Conservation (phyloP, 1,139 yeast species). For the Yamadazyma triangularis region DNA sequence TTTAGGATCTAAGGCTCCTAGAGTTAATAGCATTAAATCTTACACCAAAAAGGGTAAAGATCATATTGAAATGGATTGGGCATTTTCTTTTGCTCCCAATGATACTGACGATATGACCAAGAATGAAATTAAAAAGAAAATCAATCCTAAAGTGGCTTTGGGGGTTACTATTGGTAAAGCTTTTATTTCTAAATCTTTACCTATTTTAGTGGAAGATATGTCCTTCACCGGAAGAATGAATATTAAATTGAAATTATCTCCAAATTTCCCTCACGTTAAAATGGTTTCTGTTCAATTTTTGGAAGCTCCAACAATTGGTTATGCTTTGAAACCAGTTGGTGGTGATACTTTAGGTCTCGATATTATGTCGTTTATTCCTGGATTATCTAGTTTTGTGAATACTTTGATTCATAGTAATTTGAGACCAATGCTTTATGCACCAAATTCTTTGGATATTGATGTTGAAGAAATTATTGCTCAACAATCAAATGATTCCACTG, state of each 20-base stretch:
- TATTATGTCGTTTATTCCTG: constrained; percentile 79
- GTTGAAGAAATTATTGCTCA: constrained; percentile 66
- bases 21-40: constrained; percentile 65
- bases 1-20: constrained; percentile 74
- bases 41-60: constrained; percentile 64
- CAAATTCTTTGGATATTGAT: constrained; percentile 70
- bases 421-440: constrained; percentile 79
- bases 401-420: constrained; percentile 63
- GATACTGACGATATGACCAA: constrained; percentile 81
- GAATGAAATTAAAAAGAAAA: constrained; percentile 61
- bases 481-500: constrained; percentile 60
- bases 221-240: constrained; percentile 70
- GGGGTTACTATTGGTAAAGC: constrained; percentile 80
- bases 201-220: constrained; percentile 75
- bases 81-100: constrained; percentile 72
- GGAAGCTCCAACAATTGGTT: constrained; percentile 75
- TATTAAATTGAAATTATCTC: constrained; percentile 56
- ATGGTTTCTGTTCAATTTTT: constrained; percentile 65
- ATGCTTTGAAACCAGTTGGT: constrained; percentile 80
- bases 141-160: constrained; percentile 74
- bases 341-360: constrained; percentile 82
- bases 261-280: constrained; percentile 70
- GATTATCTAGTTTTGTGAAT: constrained; percentile 69
- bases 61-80: constrained; percentile 78
- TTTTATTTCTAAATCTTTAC: constrained; percentile 67